phyloP scores from a whole-genome alignment of 352 stramenopile species.

The Pythium insidiosum region DNA sequence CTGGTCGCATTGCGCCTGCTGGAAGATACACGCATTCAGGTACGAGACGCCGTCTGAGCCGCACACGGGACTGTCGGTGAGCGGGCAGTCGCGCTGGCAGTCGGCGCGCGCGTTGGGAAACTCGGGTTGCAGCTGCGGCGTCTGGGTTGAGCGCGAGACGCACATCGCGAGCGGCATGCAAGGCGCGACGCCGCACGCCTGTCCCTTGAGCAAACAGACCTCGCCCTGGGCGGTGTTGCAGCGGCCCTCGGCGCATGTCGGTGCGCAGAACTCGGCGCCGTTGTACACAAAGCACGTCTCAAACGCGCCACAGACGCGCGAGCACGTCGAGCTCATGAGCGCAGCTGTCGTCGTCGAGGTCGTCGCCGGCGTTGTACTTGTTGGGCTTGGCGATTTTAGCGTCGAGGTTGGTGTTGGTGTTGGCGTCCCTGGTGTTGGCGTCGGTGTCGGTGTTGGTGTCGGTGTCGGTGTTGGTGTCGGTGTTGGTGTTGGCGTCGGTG shows the following conservation, averaged over 20 bases:
- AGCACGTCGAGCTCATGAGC: not conserved
- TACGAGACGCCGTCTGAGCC: conserved; percentile 37
- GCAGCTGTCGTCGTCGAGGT: not conserved
- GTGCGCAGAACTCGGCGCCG: conserved; percentile 31
- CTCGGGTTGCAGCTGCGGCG: not conserved
- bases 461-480: too few relatives aligned
- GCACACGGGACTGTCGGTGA: conserved; percentile 32
- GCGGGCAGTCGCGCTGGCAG: conserved; percentile 27
- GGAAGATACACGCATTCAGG: conserved; percentile 42
- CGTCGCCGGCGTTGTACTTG: not conserved
- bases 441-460: too few relatives aligned
- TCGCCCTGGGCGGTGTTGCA: conserved; percentile 26
- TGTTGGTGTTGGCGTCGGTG: too few relatives aligned
- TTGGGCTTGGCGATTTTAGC: too few relatives aligned
- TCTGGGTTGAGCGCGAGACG: conserved; percentile 11
- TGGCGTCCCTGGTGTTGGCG: too few relatives aligned
- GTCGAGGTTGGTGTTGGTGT: too few relatives aligned
- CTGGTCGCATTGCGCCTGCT: conserved; percentile 28
- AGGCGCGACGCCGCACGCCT: conserved; percentile 22
- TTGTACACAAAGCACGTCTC: conserved; percentile 41
- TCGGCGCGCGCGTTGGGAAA: not conserved
- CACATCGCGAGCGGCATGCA: conserved; percentile 41
- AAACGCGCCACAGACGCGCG: conserved; percentile 21
- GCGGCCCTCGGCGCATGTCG: conserved; percentile 26
- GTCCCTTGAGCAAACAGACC: conserved; percentile 31